A percentile compares a stretch with the other conserved stretches of the same genome.
Evolutionary conservation across 2,329 filamentous ascomycete genomes (phyloP).

Genomic region (Botryosphaeria agaves): DNA sequence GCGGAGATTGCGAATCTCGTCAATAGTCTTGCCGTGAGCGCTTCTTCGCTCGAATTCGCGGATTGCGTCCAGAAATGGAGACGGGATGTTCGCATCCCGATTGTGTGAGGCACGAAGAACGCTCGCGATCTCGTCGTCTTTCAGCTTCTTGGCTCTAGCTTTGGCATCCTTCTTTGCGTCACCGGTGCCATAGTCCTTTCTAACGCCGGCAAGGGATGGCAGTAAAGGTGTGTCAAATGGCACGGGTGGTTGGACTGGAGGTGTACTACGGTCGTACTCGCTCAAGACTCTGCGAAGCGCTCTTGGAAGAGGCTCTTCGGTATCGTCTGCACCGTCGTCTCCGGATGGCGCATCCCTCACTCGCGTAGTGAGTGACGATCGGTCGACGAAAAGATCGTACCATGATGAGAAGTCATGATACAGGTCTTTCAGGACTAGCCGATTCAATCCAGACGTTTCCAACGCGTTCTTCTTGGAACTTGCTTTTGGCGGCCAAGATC

Average conservation of each 20-base stretch:
- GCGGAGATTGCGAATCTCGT: slow-evolving; percentile 54
- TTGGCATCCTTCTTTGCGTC: slow-evolving; percentile 60
- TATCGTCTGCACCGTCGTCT: slow-evolving; percentile 32
- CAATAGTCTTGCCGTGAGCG: slow-evolving; percentile 42
- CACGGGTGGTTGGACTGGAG: slow-evolving; percentile 78
- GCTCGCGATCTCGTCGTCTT: slow-evolving; percentile 59
- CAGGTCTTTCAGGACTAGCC: slow-evolving; percentile 61
- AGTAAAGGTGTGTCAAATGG: slow-evolving; percentile 76
- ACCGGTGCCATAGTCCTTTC: slow-evolving; percentile 45
- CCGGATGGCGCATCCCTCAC: slow-evolving; percentile 50
- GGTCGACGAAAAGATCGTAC: slow-evolving; percentile 79
- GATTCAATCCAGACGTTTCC: slow-evolving; percentile 70
- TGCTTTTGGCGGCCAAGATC: slow-evolving; percentile 81
- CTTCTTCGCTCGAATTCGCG: slow-evolving; percentile 54
- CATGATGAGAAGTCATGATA: slow-evolving; percentile 75
- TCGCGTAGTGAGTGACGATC: slow-evolving; percentile 59
- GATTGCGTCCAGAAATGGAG: slow-evolving; percentile 52
- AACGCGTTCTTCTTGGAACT: slow-evolving; percentile 84
- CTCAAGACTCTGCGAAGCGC: slow-evolving; percentile 64
- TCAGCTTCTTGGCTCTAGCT: slow-evolving; percentile 52
- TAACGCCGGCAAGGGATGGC: slow-evolving; percentile 49
- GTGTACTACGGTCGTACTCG: slow-evolving; percentile 78
- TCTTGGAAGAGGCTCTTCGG: slow-evolving; percentile 39
- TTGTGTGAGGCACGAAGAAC: slow-evolving; percentile 74
- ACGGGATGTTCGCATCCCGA: slow-evolving; percentile 43